Evolutionary conservation across 2,329 filamentous ascomycete species (phyloP), one percentile per base, ranked within the genome.

Genomic region (Tolypocladium tundrense): DNA sequence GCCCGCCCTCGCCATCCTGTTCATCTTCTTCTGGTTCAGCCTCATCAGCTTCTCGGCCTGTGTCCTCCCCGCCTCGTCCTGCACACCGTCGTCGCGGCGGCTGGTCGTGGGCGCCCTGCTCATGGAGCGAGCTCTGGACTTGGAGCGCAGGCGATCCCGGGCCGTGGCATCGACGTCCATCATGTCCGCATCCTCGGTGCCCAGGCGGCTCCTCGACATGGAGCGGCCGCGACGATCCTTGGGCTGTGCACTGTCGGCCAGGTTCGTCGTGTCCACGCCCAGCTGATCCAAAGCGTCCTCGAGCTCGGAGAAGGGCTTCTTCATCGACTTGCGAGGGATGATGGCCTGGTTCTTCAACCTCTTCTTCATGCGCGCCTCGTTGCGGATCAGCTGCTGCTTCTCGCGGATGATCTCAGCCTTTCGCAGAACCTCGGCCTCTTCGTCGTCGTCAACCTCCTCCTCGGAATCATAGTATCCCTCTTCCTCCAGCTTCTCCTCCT

Each of bases 11-110:
- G 94, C 94, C 88, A 95, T 94, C 64, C 93, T 85, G 80, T 99
- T 99, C 91, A 95, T 97, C 84, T 91, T 93, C 82, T 93, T 91
- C 86, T 99, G 95, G 68, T 87, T 82, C 71, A 99, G 77, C 82
- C 96, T 97, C 70, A 86, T 82, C 71, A 95, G 79, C 68, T 88
- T 86, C 74, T 96, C 92, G 42, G 90, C 91, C 83, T 93, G 95
- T 60, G 79, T 81, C 64, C 89, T 83, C 54, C 82, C 78, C 57
- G 71, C 74, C 63, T 85, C 82, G 69, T 89, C 83, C 59, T 80
- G 82, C 48, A 97, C 87, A 76, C 90, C 91, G 63, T 91, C 90
- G 35, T 87, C 85, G 61, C 85, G 82, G 68, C 90, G 82, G 75
- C 91, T 91, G 56, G 74, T 75, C 16, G 68, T 67, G 62, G 81